Base-by-base conservation (phyloP, 2,329 filamentous ascomycete species). In the Phialemonium atrogriseum region DNA sequence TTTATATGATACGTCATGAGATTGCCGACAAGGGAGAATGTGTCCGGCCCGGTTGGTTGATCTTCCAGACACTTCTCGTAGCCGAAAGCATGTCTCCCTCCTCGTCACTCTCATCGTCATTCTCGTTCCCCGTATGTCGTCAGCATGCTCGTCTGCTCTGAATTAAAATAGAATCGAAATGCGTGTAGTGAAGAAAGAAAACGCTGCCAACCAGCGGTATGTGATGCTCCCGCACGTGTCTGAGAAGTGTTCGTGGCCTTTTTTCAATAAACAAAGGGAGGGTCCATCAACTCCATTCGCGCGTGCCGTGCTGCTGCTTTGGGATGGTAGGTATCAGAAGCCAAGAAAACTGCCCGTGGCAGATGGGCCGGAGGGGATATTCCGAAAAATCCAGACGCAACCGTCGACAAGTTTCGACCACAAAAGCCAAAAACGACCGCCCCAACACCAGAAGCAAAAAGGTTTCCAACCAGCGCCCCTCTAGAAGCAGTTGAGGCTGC, bases 401-500 rank as follows among this genome's bases (percentile, higher is more conserved):
- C n/a, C n/a, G n/a, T n/a, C n/a, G n/a, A n/a, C n/a, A n/a, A n/a
- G n/a, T n/a, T n/a, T n/a, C n/a, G n/a, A n/a, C n/a, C n/a, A n/a
- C 3, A 20, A 13, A 15, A 22, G 20, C 20, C n/a, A 10, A n/a
- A n/a, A n/a, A n/a, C n/a, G n/a, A n/a, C n/a, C n/a, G n/a, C n/a
- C n/a, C n/a, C n/a, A n/a, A n/a, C n/a, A n/a, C n/a, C n/a, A 13
- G 7, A 7, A 24, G 7, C 27, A 20, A 14, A 11, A 13, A 17
- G 17, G n/a, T 18, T 28, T 28, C 27, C 27, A 28, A 20, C 22
- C 19, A 15, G 15, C 22, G 19, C 20, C 28, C 28, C 24, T 30
- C 60, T 86, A 95, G 69, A 98, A 98, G 73, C 91, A 98, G 67
- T 95, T 96, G 59, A 98, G 72, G 45, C 83, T 88, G 50, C 82